Base-by-base conservation (phyloP, 352 stramenopile species). In the Phytophthora litchii region DNA sequence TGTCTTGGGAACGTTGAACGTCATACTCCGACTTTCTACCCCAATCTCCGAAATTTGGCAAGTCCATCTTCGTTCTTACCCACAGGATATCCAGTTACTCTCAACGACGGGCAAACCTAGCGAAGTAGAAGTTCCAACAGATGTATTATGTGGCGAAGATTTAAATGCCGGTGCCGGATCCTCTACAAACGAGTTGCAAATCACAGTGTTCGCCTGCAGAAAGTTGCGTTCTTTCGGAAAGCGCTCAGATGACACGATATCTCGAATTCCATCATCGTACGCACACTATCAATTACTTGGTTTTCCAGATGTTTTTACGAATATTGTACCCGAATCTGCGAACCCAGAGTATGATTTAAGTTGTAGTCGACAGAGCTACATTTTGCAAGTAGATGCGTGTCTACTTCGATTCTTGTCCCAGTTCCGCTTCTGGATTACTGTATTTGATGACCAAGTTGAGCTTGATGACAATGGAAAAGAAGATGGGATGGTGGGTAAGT, bases 21-120 rank as follows among this genome's bases (percentile, higher is more conserved):
- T 97, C 4, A 71, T 93, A 17, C 35, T 98, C 5, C 77, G 91
- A 1, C 74, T 98, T 38, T 94, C 92, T 2, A 84, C 91, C 6
- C 88, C 92, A 13, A 79, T 98, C n/a, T 88, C 76, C 0, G 92
- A 98, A 54, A 86, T 97, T 36, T 98, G 90, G 78, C 75, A 80
- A 40, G 64, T 98, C 1, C 96, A 98, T 48, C 61, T 98, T 16
- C 86, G 88, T 19, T 88, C 89, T 14, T 92, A 92, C 45, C 93
- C 93, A 13, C 80, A 91, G 44, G 91, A 98, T 67, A 72, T 80
- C 32, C 63, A 84, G 25, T 44, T 93, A 17, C 52, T 92, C 10
- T 72, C 70, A 5, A 65, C 17, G 5, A 16, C 61, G 37, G 50
- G 37, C 2, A 69, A 72, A 25, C 17, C 3, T 17, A 53, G 4